A percentile compares a stretch with the other conserved stretches of the same genome.
These are phyloP conservation scores for Murraya paniculata DNA, from an alignment of 345 rosid species.

Conservation along the genomic window DNA sequence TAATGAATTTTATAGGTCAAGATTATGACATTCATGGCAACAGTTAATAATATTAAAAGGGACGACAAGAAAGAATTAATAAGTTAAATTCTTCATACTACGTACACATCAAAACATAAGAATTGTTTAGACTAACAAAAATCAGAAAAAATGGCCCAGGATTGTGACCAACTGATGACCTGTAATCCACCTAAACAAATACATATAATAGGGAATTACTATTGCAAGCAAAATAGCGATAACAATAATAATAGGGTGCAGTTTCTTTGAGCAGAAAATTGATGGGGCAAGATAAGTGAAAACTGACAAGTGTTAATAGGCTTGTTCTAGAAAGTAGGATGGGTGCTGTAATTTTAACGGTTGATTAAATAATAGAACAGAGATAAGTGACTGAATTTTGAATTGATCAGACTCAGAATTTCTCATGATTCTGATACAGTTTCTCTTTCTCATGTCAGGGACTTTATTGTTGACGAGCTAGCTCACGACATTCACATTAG, in stretches of 20 bases:
- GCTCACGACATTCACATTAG: no score
- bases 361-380: no score
- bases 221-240: no score
- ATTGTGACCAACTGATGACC: background rate
- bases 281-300: background rate
- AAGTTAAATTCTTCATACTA: background rate
- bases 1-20: background rate
- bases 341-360: no score
- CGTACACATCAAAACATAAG: background rate
- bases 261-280: background rate
- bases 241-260: no score
- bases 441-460: background rate
- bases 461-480: background rate
- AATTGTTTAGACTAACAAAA: background rate
- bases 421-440: background rate
- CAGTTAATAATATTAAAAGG: background rate
- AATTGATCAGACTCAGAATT: background rate
- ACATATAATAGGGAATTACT: no score
- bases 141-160: background rate
- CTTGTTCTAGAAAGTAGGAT: no score
- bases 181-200: background rate
- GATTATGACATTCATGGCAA: slow-evolving; percentile 5
- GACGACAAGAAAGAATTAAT: background rate
- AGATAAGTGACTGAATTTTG: no score
- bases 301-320: background rate